phyloP scores from a whole-genome alignment of 805 yeast genomes.

The Blastobotrys robertii region DNA sequence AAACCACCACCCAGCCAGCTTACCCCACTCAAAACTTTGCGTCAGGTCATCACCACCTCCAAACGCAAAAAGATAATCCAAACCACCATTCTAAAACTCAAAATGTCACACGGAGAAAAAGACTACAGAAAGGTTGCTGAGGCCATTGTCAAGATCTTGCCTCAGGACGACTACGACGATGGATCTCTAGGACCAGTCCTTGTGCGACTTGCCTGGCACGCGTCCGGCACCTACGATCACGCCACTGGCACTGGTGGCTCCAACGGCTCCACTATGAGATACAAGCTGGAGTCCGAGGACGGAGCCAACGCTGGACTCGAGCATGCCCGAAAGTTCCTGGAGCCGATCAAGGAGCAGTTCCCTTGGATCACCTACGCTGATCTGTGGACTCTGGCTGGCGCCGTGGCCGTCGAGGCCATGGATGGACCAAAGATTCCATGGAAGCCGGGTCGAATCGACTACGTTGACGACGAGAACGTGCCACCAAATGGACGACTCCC shows the following conservation, averaged over 20 bases:
- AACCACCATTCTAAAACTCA: slow-evolving; percentile 1
- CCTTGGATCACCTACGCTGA: slow-evolving; percentile 60
- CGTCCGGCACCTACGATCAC: slow-evolving; percentile 67
- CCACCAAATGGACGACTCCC: slow-evolving; percentile 60
- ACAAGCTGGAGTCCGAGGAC: slow-evolving; percentile 34
- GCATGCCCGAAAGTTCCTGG: slow-evolving; percentile 46
- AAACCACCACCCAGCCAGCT: no score
- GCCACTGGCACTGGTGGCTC: slow-evolving; percentile 43
- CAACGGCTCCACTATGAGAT: slow-evolving; percentile 47
- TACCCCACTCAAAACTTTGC: no score
- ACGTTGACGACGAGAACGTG: slow-evolving; percentile 41
- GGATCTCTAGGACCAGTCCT: slow-evolving; percentile 69
- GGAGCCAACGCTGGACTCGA: slow-evolving; percentile 42
- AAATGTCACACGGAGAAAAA: slow-evolving; percentile 18
- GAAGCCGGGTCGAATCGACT: slow-evolving; percentile 65
- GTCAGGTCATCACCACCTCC: no score
- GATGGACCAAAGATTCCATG: slow-evolving; percentile 64
- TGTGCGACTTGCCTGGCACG: slow-evolving; percentile 79
- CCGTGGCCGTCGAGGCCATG: slow-evolving; percentile 50
- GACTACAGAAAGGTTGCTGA: slow-evolving; percentile 33
- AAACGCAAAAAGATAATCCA: background rate
- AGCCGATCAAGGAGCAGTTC: slow-evolving; percentile 43
- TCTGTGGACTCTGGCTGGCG: slow-evolving; percentile 67
- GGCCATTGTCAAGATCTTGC: slow-evolving; percentile 28
- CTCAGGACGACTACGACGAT: slow-evolving; percentile 46